A percentile compares a stretch with the other conserved stretches of the same genome.
Evolutionary conservation across 2,329 filamentous ascomycete species (phyloP).

Genomic region (Podosphaera aphanis): DNA sequence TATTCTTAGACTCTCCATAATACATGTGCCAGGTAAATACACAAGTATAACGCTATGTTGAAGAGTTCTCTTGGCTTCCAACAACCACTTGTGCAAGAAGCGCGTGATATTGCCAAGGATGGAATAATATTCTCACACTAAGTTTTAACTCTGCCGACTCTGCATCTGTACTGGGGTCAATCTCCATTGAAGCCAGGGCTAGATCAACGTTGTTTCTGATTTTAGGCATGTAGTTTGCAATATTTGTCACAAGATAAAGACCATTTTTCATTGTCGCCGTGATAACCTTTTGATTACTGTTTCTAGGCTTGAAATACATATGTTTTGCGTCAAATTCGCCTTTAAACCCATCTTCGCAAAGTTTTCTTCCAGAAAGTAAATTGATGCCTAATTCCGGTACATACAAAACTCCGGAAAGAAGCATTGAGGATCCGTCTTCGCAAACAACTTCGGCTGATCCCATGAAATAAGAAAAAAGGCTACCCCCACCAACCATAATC

Average conservation of each 20-base stretch:
- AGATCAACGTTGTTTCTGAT: not conserved
- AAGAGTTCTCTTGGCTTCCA: too few species aligned
- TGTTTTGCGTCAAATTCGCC: not conserved
- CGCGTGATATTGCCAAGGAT: too few species aligned
- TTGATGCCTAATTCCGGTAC: not conserved
- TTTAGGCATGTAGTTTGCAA: not conserved
- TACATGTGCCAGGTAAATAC: too few species aligned
- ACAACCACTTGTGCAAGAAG: too few species aligned
- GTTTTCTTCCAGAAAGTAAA: not conserved
- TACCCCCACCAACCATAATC: not conserved
- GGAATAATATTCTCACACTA: too few species aligned
- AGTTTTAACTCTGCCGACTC: not conserved
- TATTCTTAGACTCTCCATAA: too few species aligned
- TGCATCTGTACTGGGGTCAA: not conserved
- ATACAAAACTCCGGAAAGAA: not conserved
- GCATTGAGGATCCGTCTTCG: not conserved
- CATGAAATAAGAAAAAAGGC: not conserved
- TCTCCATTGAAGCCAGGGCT: not conserved
- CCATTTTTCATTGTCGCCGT: not conserved
- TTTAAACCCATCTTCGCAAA: not conserved
- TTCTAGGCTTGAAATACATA: not conserved
- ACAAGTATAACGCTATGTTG: too few species aligned
- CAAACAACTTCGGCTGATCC: not conserved
- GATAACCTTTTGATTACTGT: not conserved
- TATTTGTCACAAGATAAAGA: not conserved